Conservation (phyloP, 2,329 filamentous ascomycete species). For the Anthostomella pinea region DNA sequence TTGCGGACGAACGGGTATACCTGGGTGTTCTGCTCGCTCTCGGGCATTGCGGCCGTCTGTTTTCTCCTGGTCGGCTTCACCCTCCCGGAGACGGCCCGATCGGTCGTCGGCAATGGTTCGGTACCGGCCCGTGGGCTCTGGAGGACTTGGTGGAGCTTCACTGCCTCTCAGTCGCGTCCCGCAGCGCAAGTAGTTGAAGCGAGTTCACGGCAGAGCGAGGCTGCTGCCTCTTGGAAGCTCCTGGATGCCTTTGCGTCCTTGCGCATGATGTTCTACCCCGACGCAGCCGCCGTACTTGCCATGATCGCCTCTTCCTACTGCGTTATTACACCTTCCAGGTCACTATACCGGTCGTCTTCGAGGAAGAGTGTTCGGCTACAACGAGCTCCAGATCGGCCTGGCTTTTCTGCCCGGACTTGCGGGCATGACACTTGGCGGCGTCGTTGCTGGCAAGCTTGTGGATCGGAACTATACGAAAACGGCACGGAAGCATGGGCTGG, state of each 20-base stretch:
- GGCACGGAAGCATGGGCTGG: slow-evolving; percentile 1
- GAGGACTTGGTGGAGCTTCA: slow-evolving; percentile 3
- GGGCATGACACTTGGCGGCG: slow-evolving; percentile 7
- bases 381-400: slow-evolving; percentile 7
- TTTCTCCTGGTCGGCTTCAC: not conserved
- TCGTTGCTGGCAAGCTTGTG: slow-evolving; percentile 7
- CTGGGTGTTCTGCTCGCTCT: slow-evolving; percentile 2
- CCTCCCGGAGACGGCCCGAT: slow-evolving; percentile 1
- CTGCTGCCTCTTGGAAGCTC: not conserved
- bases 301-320: not conserved
- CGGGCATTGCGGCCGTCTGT: not conserved
- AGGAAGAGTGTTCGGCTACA: slow-evolving; percentile 6
- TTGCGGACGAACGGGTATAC: not conserved
- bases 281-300: not conserved
- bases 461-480: slow-evolving; percentile 7
- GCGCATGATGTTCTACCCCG: slow-evolving; percentile 1
- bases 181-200: not conserved
- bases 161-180: too few species aligned
- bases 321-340: slow-evolving; percentile 7
- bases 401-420: slow-evolving; percentile 3
- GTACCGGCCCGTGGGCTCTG: not conserved
- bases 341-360: slow-evolving; percentile 6
- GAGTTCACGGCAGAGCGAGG: not conserved
- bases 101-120: not conserved
- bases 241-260: not conserved